Percentiles rank a stretch among this genome's conserved stretches.
Conservation (phyloP, 2,329 filamentous ascomycete genomes). For the Colletotrichum graminicola region DNA sequence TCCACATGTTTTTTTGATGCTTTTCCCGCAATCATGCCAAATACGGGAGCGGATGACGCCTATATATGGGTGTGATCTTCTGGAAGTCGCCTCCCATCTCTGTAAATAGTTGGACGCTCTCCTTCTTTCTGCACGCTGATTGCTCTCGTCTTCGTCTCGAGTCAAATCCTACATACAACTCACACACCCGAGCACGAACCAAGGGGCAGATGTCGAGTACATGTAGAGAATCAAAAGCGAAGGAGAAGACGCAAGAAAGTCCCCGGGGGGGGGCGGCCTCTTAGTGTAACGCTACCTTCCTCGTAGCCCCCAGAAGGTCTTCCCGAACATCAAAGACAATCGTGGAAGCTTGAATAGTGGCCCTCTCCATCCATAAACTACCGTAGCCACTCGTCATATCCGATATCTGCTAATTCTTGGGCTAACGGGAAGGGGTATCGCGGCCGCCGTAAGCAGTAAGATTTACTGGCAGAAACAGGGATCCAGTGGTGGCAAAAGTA, state of each 20-base stretch:
- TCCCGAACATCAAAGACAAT: conserved; percentile 19
- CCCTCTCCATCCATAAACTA: not conserved
- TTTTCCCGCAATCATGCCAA: conserved; percentile 12
- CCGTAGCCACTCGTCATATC: no score
- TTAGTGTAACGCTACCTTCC: conserved; percentile 26
- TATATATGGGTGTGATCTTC: not conserved
- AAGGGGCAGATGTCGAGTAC: not conserved
- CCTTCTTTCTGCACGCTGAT: not conserved
- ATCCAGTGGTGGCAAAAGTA: no score
- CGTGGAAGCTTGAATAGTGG: conserved; percentile 38
- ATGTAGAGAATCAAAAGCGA: not conserved
- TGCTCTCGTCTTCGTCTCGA: not conserved
- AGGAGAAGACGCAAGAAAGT: conserved; percentile 18
- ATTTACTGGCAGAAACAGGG: no score
- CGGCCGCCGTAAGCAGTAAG: no score
- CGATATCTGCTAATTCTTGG: no score
- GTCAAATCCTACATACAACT: not conserved
- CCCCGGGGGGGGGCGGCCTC: not conserved
- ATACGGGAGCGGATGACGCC: not conserved
- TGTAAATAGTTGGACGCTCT: not conserved
- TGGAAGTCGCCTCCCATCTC: not conserved
- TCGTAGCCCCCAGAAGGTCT: conserved; percentile 22
- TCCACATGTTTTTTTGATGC: conserved; percentile 1
- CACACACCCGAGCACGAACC: not conserved
- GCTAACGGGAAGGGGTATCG: no score